A percentile compares a stretch with the other conserved stretches of the same genome.
Conservation (phyloP, 352 stramenopile genomes). For the Pythium biforme region DNA sequence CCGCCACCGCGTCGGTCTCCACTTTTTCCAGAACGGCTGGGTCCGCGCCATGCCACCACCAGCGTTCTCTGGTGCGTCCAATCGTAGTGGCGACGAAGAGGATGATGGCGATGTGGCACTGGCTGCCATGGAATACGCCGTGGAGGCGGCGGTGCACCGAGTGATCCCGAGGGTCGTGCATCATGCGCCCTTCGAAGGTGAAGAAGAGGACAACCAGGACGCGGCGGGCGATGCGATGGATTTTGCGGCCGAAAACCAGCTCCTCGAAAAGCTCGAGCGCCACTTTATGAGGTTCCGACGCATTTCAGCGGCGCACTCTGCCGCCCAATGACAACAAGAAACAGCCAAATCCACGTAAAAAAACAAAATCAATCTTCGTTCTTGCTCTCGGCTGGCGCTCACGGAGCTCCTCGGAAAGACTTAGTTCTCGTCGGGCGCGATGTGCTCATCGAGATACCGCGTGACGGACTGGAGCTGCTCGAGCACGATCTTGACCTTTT, state of each 20-base stretch:
- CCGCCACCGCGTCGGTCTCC: slow-evolving; percentile 33
- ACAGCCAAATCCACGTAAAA: background rate
- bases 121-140: slow-evolving; percentile 15
- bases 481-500: slow-evolving; percentile 78
- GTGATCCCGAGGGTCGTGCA: slow-evolving; percentile 8
- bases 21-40: slow-evolving; percentile 61
- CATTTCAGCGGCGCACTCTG: background rate
- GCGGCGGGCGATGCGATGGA: slow-evolving; percentile 28
- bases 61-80: slow-evolving; percentile 10
- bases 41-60: slow-evolving; percentile 28
- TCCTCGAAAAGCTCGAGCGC: slow-evolving; percentile 47
- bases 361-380: background rate
- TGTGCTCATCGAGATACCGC: slow-evolving; percentile 76
- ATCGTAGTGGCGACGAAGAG: background rate
- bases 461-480: slow-evolving; percentile 77
- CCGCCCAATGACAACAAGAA: background rate
- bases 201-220: slow-evolving; percentile 9
- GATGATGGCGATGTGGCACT: slow-evolving; percentile 15
- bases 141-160: slow-evolving; percentile 17
- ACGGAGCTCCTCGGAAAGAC: no score
- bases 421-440: slow-evolving; percentile 59
- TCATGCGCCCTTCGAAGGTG: background rate
- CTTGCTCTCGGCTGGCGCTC: background rate
- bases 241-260: slow-evolving; percentile 33
- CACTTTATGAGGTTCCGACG: slow-evolving; percentile 57